Conservation (phyloP, 306 rosid species). For the Arachis hypogaea region DNA sequence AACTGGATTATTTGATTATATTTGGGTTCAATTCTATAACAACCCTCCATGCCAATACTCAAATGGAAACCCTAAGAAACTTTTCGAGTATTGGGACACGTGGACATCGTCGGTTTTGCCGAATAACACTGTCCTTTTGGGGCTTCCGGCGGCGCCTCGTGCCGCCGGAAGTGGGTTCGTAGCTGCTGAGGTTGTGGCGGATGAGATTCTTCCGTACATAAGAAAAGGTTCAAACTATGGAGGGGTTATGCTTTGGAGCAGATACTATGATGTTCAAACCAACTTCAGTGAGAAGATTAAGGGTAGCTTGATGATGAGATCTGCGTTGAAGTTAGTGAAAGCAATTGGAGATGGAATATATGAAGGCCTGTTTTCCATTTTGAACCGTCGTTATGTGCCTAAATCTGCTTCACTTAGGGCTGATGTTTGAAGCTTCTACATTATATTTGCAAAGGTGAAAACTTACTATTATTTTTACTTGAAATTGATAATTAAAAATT, state of each 20-base stretch:
- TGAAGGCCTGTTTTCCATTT: neutral
- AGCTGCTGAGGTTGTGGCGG: neutral
- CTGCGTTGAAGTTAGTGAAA: neutral
- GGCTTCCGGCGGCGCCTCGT: neutral
- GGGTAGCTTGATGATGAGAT: neutral
- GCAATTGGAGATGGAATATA: neutral
- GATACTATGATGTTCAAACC: neutral
- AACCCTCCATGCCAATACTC: neutral
- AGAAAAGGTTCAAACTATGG: neutral
- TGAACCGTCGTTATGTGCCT: neutral
- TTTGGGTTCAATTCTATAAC: neutral
- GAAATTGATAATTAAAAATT: too few relatives aligned
- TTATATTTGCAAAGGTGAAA: too few relatives aligned
- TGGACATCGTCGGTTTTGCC: neutral
- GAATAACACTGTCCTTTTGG: neutral
- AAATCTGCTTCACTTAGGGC: neutral
- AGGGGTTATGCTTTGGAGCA: neutral
- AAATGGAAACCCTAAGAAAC: neutral
- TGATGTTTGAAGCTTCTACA: neutral
- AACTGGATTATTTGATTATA: neutral
- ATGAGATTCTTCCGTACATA: neutral
- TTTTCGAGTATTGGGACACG: too few relatives aligned
- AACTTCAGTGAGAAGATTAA: neutral
- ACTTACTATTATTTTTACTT: too few relatives aligned
- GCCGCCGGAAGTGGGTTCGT: neutral